Evolutionary conservation across 1,284 basidiomycete genomes (phyloP).

Genomic region (Cystobasidium sp.): DNA sequence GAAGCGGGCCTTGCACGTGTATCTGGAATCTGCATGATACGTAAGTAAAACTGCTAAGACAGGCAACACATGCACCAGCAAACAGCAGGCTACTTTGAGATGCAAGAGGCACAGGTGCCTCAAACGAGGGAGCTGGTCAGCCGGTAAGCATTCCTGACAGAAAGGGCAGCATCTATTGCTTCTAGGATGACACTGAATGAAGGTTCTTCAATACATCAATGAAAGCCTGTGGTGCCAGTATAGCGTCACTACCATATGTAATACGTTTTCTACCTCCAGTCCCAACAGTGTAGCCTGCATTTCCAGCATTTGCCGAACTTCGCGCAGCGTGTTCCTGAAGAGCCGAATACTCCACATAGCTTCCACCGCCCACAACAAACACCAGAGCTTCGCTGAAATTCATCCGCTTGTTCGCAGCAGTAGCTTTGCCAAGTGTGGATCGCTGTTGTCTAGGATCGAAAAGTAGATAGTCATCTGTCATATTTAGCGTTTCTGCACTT

Average conservation of each 20-base stretch:
- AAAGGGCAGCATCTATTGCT: too few species aligned
- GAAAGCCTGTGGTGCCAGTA: constrained; percentile 86
- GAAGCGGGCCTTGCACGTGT: too few species aligned
- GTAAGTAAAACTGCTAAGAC: too few species aligned
- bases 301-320: constrained; percentile 20
- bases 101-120: too few species aligned
- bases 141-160: too few species aligned
- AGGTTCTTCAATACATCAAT: constrained; percentile 57
- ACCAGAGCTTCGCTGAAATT: constrained; percentile 86
- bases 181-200: background rate
- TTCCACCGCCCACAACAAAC: constrained; percentile 94
- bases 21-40: too few species aligned
- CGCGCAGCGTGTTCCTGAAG: constrained; percentile 79
- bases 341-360: constrained; percentile 97
- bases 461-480: constrained; percentile 95
- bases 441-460: constrained; percentile 82
- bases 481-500: constrained; percentile 87
- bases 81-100: too few species aligned
- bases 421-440: constrained; percentile 59
- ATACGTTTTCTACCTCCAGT: constrained; percentile 69
- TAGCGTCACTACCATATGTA: constrained; percentile 95
- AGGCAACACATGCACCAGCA: too few species aligned
- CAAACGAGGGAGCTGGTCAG: too few species aligned
- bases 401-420: constrained; percentile 59
- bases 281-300: constrained; percentile 49